A percentile compares a stretch with the other conserved stretches of the same genome.
Evolutionary conservation across 768 basidiomycete species (phyloP).

Genomic region (Lactarius quietus): DNA sequence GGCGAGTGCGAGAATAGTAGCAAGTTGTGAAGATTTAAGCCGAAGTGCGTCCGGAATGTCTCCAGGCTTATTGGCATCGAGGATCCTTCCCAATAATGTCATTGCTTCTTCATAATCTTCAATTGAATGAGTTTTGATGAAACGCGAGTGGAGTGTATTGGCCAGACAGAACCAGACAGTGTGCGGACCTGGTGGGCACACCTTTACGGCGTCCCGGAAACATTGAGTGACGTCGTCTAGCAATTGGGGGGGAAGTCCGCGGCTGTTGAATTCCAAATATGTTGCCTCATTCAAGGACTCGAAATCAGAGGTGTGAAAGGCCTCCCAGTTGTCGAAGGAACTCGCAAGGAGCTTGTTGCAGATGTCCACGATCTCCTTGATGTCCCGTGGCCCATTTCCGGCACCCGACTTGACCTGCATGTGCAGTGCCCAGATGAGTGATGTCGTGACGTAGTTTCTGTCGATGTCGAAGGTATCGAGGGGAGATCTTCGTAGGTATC

Average conservation of each 20-base stretch:
- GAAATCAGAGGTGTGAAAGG: not conserved
- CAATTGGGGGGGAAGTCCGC: not conserved
- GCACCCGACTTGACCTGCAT: not conserved
- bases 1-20: not conserved
- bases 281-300: not conserved
- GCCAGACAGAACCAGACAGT: not conserved
- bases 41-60: not conserved
- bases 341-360: not conserved
- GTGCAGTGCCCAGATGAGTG: not conserved
- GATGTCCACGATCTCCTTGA: not conserved
- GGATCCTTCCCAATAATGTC: not conserved
- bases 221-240: not conserved
- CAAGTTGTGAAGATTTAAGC: not conserved
- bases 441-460: not conserved
- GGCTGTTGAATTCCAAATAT: rapidly evolving
- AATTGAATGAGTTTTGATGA: not conserved
- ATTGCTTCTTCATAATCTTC: not conserved
- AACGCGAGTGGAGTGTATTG: not conserved
- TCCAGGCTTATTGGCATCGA: not conserved
- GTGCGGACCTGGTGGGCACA: not conserved
- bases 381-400: not conserved
- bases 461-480: not conserved
- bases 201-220: not conserved
- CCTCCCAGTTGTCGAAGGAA: not conserved
- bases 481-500: conserved; percentile 33